Conservation (phyloP, 306 rosid genomes). For the Lathyrus tuberosus region DNA sequence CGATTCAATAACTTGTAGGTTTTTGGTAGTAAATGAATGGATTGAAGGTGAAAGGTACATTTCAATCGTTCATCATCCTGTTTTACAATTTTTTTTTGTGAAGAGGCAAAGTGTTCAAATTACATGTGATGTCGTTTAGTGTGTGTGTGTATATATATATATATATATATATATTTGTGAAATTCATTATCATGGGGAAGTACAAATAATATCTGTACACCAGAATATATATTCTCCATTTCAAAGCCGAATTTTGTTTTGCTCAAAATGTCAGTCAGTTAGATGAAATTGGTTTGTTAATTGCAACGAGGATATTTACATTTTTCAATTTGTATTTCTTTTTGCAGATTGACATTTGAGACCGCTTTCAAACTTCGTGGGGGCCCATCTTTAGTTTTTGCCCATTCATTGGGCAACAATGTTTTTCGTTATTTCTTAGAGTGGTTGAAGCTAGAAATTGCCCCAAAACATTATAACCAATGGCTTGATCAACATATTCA, state of each 20-base stretch:
- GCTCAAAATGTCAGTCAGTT: conserved; percentile 11
- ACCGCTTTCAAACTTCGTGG: conserved; percentile 91
- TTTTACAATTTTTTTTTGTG: neutral
- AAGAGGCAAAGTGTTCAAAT: neutral
- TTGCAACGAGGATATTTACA: conserved; percentile 32
- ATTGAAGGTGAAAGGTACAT: too few relatives aligned
- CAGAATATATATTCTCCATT: conserved; percentile 17
- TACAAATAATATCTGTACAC: conserved; percentile 11
- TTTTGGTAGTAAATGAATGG: too few relatives aligned
- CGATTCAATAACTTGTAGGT: too few relatives aligned
- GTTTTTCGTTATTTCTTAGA: conserved; percentile 98
- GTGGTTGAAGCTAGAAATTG: conserved; percentile 96
- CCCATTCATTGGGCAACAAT: conserved; percentile 88
- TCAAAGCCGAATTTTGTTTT: conserved; percentile 1
- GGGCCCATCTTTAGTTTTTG: conserved; percentile 95
- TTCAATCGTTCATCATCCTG: neutral
- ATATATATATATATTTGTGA: too few relatives aligned
- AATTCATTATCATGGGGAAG: neutral
- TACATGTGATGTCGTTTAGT: neutral
- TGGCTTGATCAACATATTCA: conserved; percentile 96
- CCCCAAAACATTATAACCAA: conserved; percentile 80
- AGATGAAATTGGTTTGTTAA: conserved; percentile 25
- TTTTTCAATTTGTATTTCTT: conserved; percentile 33
- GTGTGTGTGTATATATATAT: neutral
- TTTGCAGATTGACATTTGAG: conserved; percentile 89